Evolutionary conservation across 768 basidiomycete genomes (phyloP).

Genomic region (Suillus variegatus): DNA sequence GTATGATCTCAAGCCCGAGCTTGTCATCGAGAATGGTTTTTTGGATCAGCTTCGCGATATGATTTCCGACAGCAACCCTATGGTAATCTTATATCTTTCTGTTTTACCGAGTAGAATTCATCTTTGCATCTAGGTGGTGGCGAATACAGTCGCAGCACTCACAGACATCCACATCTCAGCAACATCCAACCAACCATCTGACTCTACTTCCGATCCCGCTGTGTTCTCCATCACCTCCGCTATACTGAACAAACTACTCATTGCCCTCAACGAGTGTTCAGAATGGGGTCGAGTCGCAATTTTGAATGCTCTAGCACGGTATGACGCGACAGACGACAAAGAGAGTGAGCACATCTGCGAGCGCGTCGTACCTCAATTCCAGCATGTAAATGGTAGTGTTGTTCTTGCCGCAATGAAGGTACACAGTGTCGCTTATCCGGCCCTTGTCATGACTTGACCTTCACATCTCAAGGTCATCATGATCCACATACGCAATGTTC

Average conservation of each 20-base stretch:
- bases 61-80: constrained; percentile 95
- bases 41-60: constrained; percentile 86
- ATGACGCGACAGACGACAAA: constrained; percentile 82
- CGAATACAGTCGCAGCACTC: constrained; percentile 92
- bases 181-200: constrained; percentile 48
- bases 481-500: constrained; percentile 90
- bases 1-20: constrained; percentile 94
- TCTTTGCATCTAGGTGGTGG: constrained; percentile 74
- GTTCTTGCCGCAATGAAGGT: constrained; percentile 97
- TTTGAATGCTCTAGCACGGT: constrained; percentile 82
- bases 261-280: constrained; percentile 96
- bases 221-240: constrained; percentile 82
- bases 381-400: constrained; percentile 94
- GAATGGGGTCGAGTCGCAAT: constrained; percentile 99
- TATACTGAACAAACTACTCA: constrained; percentile 85
- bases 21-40: constrained; percentile 95
- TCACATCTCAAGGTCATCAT: constrained; percentile 73
- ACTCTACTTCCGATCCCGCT: constrained; percentile 58
- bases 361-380: constrained; percentile 96
- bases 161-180: constrained; percentile 87
- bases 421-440: constrained; percentile 15
- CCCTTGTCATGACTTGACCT: not conserved
- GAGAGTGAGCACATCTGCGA: constrained; percentile 99
- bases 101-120: not conserved
- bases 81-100: constrained; percentile 55